Evolutionary conservation across 1,284 basidiomycete species (phyloP), one percentile per base, ranked within the genome.

Genomic region (Mycena sp.): DNA sequence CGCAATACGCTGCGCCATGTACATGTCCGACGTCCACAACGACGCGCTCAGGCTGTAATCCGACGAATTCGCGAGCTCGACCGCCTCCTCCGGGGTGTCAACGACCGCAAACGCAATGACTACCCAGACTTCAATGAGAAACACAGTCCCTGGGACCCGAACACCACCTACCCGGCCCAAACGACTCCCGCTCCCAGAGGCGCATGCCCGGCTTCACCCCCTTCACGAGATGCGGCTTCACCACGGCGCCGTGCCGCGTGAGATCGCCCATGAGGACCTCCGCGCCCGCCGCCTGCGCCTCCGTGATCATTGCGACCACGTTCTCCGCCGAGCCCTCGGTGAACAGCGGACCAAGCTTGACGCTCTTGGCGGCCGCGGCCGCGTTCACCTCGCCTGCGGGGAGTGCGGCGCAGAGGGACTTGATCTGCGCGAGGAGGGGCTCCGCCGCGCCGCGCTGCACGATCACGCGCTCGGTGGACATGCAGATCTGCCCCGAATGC

Each of bases 401-500:
- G 59, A 85, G 66, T 25, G 70, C 51, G 60, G 67, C 67, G 40
- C 74, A 71, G 53, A 82, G 70, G 19, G 62, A 41, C 38, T 74
- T 74, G 10, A 85, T 69, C 19, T 73, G 69, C 5, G 74, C 69
- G 29, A 85, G 73, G 7, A 86, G 74, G 1, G 66, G 58, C 1
- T 78, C 73, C 6, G 80, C 74, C 17, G 78, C 76, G 6, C 71
- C 72, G 25, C 78, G 71, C 68, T 87, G 85, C 9, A 88, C 86
- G 51, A 91, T 83, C 30, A 91, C 81, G 28, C 89, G 85, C 70
- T 90, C 88, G 2, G 87, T 86, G 1, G 87, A 87, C 87, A 91
- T 90, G 78, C 90, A 91, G 52, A 91, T 80, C 77, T 86, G 79
- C 6, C 87, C 87, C 6, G 83, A 87, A 74, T 88, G 83, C 26